Conservation (phyloP, 805 yeast species). For the Jamesozyma rosinii region DNA sequence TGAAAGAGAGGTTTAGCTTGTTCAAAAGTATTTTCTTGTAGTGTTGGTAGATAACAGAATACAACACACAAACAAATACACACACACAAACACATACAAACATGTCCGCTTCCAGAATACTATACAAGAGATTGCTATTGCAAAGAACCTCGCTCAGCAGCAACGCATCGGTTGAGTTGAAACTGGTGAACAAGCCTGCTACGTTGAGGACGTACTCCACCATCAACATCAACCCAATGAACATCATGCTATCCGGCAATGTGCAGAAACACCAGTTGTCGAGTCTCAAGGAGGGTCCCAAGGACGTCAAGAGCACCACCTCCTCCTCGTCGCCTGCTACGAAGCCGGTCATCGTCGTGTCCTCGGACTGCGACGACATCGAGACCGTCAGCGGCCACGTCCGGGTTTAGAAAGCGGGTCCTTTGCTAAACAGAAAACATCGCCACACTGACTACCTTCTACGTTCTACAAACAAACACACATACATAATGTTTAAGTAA, state of each 20-base stretch:
- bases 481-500: too few species aligned
- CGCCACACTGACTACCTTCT: too few species aligned
- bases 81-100: neutral
- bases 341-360: slow-evolving; percentile 9
- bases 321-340: neutral
- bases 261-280: too few species aligned
- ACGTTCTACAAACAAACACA: too few species aligned
- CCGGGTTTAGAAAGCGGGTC: slow-evolving; percentile 10
- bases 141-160: neutral
- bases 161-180: neutral
- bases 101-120: slow-evolving; percentile 1
- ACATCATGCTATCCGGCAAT: too few species aligned
- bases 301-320: neutral
- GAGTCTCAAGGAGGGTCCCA: neutral
- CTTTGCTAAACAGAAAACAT: too few species aligned
- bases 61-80: too few species aligned
- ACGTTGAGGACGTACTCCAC: slow-evolving; percentile 1
- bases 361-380: slow-evolving; percentile 22
- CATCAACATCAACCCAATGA: slow-evolving; percentile 1
- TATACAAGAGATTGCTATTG: neutral
- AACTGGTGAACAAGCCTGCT: neutral
- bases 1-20: too few species aligned
- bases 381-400: slow-evolving; percentile 23
- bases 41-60: too few species aligned
- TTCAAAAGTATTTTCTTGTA: too few species aligned